phyloP scores from a whole-genome alignment of 495 filamentous ascomycete species.

The Pyrenula massariospora region DNA sequence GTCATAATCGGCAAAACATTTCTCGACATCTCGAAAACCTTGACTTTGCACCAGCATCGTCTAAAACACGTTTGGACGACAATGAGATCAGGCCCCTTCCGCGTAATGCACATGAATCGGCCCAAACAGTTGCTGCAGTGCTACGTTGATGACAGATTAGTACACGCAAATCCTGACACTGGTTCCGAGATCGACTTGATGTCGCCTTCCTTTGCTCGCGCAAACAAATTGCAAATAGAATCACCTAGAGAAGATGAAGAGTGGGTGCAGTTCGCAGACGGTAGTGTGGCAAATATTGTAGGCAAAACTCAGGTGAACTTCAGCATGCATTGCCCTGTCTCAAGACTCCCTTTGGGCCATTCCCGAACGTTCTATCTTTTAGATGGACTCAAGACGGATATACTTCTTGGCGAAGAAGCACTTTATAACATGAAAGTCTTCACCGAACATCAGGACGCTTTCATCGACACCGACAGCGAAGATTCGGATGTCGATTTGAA shows the following conservation, averaged over 20 bases:
- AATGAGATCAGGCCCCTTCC: neutral
- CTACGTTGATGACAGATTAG: neutral
- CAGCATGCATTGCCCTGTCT: neutral
- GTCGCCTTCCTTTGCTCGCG: conserved; percentile 1
- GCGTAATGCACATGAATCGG: conserved; percentile 1
- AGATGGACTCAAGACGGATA: conserved; percentile 2
- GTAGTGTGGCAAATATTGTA: neutral
- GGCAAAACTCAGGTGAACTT: conserved; percentile 1
- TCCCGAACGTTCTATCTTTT: conserved; percentile 3
- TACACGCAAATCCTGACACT: conserved; percentile 2
- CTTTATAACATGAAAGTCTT: conserved; percentile 1
- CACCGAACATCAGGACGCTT: conserved; percentile 1
- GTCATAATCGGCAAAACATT: conserved; percentile 6
- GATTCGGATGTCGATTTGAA: neutral
- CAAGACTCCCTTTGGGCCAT: neutral
- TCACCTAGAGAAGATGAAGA: neutral
- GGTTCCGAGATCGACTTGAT: conserved; percentile 1
- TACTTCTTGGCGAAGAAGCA: conserved; percentile 2
- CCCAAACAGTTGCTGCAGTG: conserved; percentile 2
- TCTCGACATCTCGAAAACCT: conserved; percentile 3
- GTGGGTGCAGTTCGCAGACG: conserved; percentile 4
- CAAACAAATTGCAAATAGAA: neutral
- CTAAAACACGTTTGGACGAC: neutral
- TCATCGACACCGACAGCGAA: neutral
- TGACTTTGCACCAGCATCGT: conserved; percentile 1